Evolutionary conservation across 1,284 basidiomycete genomes (phyloP), one percentile per base, ranked within the genome.

Genomic region (Stygiomarasmius scandens): DNA sequence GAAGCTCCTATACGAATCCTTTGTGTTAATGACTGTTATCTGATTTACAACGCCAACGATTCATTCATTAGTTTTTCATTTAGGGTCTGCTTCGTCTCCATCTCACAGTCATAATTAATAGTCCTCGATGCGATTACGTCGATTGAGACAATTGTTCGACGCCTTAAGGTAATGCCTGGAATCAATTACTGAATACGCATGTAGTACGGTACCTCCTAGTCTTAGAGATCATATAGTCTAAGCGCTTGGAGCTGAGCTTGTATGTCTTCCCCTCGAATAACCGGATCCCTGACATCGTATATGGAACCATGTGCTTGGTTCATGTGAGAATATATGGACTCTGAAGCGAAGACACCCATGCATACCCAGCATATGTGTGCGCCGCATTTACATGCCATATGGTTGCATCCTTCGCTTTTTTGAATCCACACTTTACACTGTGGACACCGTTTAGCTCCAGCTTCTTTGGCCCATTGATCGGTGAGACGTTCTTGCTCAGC

Each of bases 331-430:
- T 87, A 86, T 19, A 85, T 81, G 16, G 72, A 71, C 1, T 63
- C 50, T 0, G 14, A 25, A 2, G 59, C 54, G 56, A 80, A 80
- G 3, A 65, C 49, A n/a, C 65, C 61, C 67, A 77, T 66, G 55
- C 83, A 85, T 4, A 69, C 68, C 83, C 82, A 85, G 59, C 83
- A 85, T 11, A 84, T 76, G 63, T 84, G 82, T 6, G 76, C 75
- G 0, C 78, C 77, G 53, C 83, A 85, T 54, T 64, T 76, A 62
- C 83, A 85, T 6, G 67, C 60, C 71, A 85, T 79, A 63, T 85
- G 84, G 64, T 84, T 84, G 66, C 83, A 85, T 1, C 84, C 84
- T 20, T 75, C 79, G 20, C 61, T 68, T 62, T 83, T 84, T 65
- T 83, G 76, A 46, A 83, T 79, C 60, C 65, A 74, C 2, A 78